Percentiles rank a stretch among this genome's conserved stretches.
phyloP scores from a whole-genome alignment of 306 rosid genomes.

The Trichosanthes cucumerina region DNA sequence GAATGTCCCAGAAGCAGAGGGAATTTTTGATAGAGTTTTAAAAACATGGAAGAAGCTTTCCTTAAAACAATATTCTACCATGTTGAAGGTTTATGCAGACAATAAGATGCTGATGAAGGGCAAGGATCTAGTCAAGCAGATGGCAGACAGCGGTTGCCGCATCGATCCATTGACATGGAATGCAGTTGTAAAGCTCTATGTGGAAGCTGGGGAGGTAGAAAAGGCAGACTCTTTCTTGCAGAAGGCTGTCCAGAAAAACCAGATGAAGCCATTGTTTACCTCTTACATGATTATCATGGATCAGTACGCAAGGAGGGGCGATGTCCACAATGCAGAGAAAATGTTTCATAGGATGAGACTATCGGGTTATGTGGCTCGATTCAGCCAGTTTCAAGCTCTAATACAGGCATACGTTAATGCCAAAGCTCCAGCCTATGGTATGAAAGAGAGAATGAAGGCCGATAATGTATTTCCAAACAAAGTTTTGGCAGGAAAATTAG shows the following conservation, averaged over 20 bases:
- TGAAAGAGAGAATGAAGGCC: constrained; percentile 65
- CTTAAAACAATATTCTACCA: constrained; percentile 28
- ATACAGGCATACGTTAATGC: constrained; percentile 59
- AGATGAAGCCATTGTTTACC: constrained; percentile 36
- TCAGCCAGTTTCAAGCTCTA: constrained; percentile 41
- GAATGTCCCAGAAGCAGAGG: constrained; percentile 63
- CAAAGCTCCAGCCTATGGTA: constrained; percentile 65
- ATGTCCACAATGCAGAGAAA: constrained; percentile 70
- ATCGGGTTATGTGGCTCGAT: constrained; percentile 32
- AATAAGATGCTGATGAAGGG: constrained; percentile 57
- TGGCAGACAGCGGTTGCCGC: constrained; percentile 42
- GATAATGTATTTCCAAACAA: constrained; percentile 47
- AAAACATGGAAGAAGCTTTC: constrained; percentile 34
- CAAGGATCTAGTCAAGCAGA: constrained; percentile 58
- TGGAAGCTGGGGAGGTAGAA: constrained; percentile 65
- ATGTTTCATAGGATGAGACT: constrained; percentile 48
- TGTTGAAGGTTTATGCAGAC: constrained; percentile 56
- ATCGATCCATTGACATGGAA: constrained; percentile 61
- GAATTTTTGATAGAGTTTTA: constrained; percentile 40
- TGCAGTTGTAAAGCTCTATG: constrained; percentile 58
- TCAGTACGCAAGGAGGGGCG: constrained; percentile 64
- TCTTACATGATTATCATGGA: constrained; percentile 42
- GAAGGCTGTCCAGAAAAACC: constrained; percentile 41
- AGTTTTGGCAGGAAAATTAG: constrained; percentile 22
- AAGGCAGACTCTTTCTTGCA: constrained; percentile 66